Conservation (phyloP, 192 early-diverging fungal genomes). For the Coemansia sp. region DNA sequence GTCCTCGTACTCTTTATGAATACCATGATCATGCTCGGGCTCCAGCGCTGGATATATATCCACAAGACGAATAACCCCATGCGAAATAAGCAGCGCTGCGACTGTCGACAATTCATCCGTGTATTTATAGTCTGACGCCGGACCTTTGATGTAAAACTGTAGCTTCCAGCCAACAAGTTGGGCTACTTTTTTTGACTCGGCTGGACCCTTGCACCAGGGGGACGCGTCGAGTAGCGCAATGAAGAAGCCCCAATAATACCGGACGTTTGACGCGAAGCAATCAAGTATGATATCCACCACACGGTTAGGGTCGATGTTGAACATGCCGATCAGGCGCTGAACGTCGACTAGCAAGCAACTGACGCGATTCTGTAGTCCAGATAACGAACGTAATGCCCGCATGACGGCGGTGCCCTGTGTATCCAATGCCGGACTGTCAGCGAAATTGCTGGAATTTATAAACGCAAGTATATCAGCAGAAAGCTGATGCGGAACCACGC, state of each 20-base stretch:
- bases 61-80: constrained; percentile 30
- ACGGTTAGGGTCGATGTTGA: constrained; percentile 52
- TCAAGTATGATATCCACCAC: constrained; percentile 50
- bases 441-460: neutral
- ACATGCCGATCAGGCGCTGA: constrained; percentile 45
- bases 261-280: constrained; percentile 51
- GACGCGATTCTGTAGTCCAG: constrained; percentile 24
- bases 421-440: neutral
- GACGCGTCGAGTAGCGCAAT: constrained; percentile 50
- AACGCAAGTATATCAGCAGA: constrained; percentile 16
- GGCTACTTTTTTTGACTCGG: constrained; percentile 41
- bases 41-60: constrained; percentile 40
- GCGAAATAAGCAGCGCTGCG: constrained; percentile 46
- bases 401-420: constrained; percentile 11
- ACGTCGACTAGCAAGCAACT: constrained; percentile 30
- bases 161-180: constrained; percentile 54
- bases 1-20: constrained; percentile 25
- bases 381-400: constrained; percentile 24
- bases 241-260: constrained; percentile 50
- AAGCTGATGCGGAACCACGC: constrained; percentile 21
- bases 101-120: constrained; percentile 48
- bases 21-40: constrained; percentile 16
- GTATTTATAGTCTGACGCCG: constrained; percentile 23
- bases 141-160: constrained; percentile 36
- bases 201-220: constrained; percentile 35